These are phyloP conservation scores for Apiospora pterosperma DNA, from an alignment of 2,329 filamentous ascomycete species.

Conservation along the genomic window DNA sequence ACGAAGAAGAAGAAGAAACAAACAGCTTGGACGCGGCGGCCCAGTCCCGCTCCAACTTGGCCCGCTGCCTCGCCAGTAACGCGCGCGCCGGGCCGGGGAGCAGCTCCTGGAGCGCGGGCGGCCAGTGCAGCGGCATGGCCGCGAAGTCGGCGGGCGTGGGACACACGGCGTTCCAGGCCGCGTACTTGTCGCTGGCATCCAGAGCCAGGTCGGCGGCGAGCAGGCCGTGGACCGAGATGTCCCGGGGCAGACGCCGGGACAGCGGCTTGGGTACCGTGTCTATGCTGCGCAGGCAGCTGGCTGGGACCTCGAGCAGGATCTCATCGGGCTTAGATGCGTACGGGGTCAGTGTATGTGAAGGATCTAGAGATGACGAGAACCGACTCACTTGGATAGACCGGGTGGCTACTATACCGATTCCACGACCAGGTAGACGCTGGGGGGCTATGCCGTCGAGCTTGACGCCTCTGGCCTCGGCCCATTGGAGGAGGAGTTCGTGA, in stretches of 20 bases:
- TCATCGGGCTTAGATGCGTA: conserved; percentile 47
- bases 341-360: not conserved
- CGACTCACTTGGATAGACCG: conserved; percentile 58
- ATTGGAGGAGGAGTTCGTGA: conserved; percentile 53
- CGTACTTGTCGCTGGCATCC: conserved; percentile 43
- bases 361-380: not conserved
- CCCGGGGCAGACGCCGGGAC: conserved; percentile 42
- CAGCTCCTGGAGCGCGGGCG: conserved; percentile 38
- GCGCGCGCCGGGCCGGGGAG: conserved; percentile 41
- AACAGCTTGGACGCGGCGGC: conserved; percentile 35
- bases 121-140: conserved; percentile 48
- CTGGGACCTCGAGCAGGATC: conserved; percentile 62
- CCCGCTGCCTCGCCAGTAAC: conserved; percentile 52
- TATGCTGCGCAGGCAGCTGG: conserved; percentile 60
- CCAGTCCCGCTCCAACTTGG: conserved; percentile 51
- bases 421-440: conserved; percentile 64
- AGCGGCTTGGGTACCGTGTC: conserved; percentile 55
- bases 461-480: conserved; percentile 65
- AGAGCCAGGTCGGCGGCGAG: conserved; percentile 67
- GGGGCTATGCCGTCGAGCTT: conserved; percentile 65
- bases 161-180: conserved; percentile 64
- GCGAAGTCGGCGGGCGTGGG: conserved; percentile 59
- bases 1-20: not conserved
- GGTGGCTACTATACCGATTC: conserved; percentile 74
- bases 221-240: conserved; percentile 65